A percentile compares a stretch with the other conserved stretches of the same genome.
phyloP scores from a whole-genome alignment of 306 rosid genomes.

The Vicia faba region DNA sequence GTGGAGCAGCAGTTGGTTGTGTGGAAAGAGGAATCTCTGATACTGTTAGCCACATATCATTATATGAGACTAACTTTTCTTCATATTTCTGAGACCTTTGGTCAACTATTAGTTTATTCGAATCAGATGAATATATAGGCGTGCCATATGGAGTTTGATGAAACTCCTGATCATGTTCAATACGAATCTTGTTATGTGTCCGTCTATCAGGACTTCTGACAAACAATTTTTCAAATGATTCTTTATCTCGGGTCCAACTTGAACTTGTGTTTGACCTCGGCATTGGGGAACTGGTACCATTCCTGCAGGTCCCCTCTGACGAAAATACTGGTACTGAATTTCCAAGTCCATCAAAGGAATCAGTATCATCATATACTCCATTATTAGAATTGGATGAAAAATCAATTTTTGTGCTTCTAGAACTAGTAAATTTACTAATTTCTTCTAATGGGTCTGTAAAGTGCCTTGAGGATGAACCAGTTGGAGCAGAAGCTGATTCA shows the following conservation, averaged over 20 bases:
- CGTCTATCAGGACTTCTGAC: slow-evolving; percentile 66
- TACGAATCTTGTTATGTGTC: slow-evolving; percentile 52
- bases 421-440: no score
- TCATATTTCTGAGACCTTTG: slow-evolving; percentile 61
- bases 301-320: slow-evolving; percentile 60
- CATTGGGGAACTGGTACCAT: slow-evolving; percentile 53
- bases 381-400: no score
- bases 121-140: slow-evolving; percentile 62
- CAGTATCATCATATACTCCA: no score
- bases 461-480: no score
- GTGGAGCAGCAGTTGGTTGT: slow-evolving; percentile 85
- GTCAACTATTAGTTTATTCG: slow-evolving; percentile 55
- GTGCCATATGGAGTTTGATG: slow-evolving; percentile 57
- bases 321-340: slow-evolving; percentile 70
- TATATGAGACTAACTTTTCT: slow-evolving; percentile 57
- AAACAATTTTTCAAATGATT: slow-evolving; percentile 53
- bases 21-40: slow-evolving; percentile 93
- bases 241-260: slow-evolving; percentile 56
- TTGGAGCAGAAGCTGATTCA: no score
- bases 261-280: slow-evolving; percentile 53
- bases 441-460: no score
- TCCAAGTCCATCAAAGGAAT: slow-evolving; percentile 78
- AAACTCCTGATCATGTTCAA: slow-evolving; percentile 59
- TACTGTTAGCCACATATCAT: slow-evolving; percentile 84
- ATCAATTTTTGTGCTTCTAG: no score